Evolutionary conservation across 352 stramenopile genomes (phyloP).

Genomic region (Globisporangium mamillatum): DNA sequence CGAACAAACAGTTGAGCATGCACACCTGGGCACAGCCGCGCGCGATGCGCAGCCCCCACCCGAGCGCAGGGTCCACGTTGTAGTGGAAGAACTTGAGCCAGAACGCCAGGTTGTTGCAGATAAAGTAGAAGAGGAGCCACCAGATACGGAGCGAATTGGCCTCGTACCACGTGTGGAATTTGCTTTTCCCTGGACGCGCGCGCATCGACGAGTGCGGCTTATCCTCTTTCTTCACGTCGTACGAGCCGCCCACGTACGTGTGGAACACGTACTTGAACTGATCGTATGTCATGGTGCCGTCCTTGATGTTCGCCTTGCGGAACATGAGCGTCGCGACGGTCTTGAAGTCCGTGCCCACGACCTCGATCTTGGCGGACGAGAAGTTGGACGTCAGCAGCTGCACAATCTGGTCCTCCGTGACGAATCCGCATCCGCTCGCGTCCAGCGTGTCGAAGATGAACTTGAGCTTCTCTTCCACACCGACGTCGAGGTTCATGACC

Average conservation of each 20-base stretch:
- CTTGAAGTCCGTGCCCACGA: constrained; percentile 69
- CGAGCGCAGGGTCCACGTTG: constrained; percentile 71
- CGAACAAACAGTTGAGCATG: constrained; percentile 77
- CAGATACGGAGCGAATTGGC: constrained; percentile 72
- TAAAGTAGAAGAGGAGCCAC: constrained; percentile 72
- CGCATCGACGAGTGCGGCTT: constrained; percentile 23
- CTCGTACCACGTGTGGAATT: constrained; percentile 67
- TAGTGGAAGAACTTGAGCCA: constrained; percentile 72
- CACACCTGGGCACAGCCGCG: constrained; percentile 68
- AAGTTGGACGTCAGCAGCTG: constrained; percentile 75
- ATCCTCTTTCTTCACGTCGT: constrained; percentile 37
- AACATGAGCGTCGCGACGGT: constrained; percentile 71
- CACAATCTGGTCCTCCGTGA: constrained; percentile 64
- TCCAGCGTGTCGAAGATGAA: constrained; percentile 88
- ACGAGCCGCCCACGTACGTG: constrained; percentile 62
- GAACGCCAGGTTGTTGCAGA: constrained; percentile 69
- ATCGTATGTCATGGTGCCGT: constrained; percentile 64
- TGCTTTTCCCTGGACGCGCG: constrained; percentile 40
- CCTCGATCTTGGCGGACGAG: constrained; percentile 60
- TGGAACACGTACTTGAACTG: constrained; percentile 75
- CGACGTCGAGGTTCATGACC: constrained; percentile 76
- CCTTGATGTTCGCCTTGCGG: constrained; percentile 49
- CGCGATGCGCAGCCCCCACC: constrained; percentile 69
- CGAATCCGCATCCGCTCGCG: constrained; percentile 38
- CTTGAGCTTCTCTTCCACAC: constrained; percentile 67